Evolutionary conservation across 768 basidiomycete genomes (phyloP), one percentile per base, ranked within the genome.

Genomic region (Mycena albidolilacea): DNA sequence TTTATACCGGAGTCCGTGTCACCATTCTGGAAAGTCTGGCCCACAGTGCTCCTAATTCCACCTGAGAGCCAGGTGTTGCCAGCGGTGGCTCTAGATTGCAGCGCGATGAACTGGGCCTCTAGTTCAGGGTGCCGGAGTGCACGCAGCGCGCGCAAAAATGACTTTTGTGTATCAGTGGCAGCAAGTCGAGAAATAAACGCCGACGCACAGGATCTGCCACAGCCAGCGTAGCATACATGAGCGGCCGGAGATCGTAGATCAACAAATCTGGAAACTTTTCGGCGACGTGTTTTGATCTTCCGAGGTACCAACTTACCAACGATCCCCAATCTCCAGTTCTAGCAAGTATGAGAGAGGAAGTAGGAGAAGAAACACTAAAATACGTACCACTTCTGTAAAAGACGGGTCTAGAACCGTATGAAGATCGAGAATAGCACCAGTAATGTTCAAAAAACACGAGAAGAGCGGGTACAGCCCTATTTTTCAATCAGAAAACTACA

Each of bases 381-480:
- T 4, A 37, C 57, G 30, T 17, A 58, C 23, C 35, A 69, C 30
- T 37, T 69, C 61, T 35, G 61, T 70, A 19, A 30, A 11, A 10
- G 3, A n/a, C 1, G 61, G 50, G 54, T 64, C 21, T 5, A 38
- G 44, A 23, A 70, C 43, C 2, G 14, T n/a, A 19, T 67, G 39
- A 5, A 72, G 12, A 48, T 54, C 66, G n/a, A 65, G 60, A 12
- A 57, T 19, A 23, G 35, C 43, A 5, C 44, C 60, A 21, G 60
- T 60, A 19, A 67, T 15, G 62, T 64, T 73, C 17, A 72, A 61
- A n/a, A 72, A 62, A 30, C 57, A 64, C 41, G 71, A 72, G 41
- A 68, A 17, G 3, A 73, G 35, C 10, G 72, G 72, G 37, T 73
- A 73, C 21, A 73, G 14, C 5, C 60, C 72, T 73, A 8, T 59